Percentiles rank a stretch among this genome's conserved stretches.
Evolutionary conservation across 1,284 basidiomycete genomes (phyloP).

Genomic region (Peniophora sp.): DNA sequence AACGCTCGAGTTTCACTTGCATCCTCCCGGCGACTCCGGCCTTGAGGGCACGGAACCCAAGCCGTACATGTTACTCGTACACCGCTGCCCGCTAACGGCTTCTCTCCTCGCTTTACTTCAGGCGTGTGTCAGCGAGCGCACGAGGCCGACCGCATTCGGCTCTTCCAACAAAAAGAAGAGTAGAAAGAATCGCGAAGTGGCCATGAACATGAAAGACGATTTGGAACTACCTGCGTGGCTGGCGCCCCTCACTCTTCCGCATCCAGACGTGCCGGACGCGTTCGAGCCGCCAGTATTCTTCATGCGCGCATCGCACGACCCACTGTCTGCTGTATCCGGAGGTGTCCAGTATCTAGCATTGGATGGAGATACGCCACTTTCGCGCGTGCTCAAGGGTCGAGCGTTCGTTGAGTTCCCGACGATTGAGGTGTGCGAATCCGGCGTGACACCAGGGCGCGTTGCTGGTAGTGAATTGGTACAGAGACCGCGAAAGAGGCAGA

Average conservation of each 20-base stretch:
- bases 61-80: slow-evolving; percentile 47
- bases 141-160: slow-evolving; percentile 21
- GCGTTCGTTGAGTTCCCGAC: slow-evolving; percentile 78
- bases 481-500: slow-evolving; percentile 41
- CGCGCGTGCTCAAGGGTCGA: slow-evolving; percentile 43
- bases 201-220: no score
- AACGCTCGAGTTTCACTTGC: slow-evolving; percentile 66
- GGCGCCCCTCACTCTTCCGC: slow-evolving; percentile 38
- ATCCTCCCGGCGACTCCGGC: slow-evolving; percentile 37
- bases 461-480: slow-evolving; percentile 30
- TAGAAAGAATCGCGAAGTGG: no score
- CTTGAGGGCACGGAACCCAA: slow-evolving; percentile 25
- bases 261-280: slow-evolving; percentile 44
- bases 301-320: slow-evolving; percentile 39
- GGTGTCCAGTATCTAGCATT: slow-evolving; percentile 46
- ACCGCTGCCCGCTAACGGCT: slow-evolving; percentile 46
- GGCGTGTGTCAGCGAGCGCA: slow-evolving; percentile 32
- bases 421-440: slow-evolving; percentile 63
- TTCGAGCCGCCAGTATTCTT: slow-evolving; percentile 53
- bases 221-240: slow-evolving; percentile 44
- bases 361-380: slow-evolving; percentile 40
- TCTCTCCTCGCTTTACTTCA: slow-evolving; percentile 45
- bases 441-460: slow-evolving; percentile 41
- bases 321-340: slow-evolving; percentile 19
- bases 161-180: no score